Conservation (phyloP, 306 rosid species). For the Glycine latifolia region DNA sequence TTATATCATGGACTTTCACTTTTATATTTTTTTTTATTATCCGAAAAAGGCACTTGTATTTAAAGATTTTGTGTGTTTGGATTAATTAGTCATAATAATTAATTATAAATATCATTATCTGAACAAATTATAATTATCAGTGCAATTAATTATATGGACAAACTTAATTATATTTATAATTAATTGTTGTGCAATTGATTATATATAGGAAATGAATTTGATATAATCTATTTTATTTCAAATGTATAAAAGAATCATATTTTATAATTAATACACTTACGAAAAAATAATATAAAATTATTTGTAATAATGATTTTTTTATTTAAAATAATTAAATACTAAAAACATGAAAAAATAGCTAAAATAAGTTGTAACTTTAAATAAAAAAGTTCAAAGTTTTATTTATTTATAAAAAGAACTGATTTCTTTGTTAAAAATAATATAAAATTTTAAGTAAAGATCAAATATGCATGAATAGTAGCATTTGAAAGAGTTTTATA, state of each 20-base stretch:
- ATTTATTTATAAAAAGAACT: background rate
- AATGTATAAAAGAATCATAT: background rate
- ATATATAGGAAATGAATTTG: too few species aligned
- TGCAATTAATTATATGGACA: too few species aligned
- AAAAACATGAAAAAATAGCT: background rate
- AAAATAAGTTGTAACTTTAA: background rate
- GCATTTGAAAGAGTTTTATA: background rate
- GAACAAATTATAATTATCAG: too few species aligned
- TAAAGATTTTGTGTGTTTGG: too few species aligned
- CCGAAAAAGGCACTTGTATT: background rate
- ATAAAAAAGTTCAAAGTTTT: background rate
- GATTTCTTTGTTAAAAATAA: background rate
- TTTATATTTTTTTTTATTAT: background rate
- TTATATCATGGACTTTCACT: background rate
- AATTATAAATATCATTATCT: too few species aligned
- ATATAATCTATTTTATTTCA: background rate
- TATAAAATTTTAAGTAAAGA: background rate
- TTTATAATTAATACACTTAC: background rate
- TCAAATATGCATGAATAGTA: background rate
- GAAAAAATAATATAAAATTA: background rate
- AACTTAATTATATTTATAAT: too few species aligned
- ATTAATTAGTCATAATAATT: too few species aligned
- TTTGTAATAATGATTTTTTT: background rate
- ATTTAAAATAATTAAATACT: background rate
- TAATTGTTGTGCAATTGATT: too few species aligned